These are phyloP conservation scores for Xanthoparmelia taractica DNA, from an alignment of 495 filamentous ascomycete genomes.

Conservation along the genomic window DNA sequence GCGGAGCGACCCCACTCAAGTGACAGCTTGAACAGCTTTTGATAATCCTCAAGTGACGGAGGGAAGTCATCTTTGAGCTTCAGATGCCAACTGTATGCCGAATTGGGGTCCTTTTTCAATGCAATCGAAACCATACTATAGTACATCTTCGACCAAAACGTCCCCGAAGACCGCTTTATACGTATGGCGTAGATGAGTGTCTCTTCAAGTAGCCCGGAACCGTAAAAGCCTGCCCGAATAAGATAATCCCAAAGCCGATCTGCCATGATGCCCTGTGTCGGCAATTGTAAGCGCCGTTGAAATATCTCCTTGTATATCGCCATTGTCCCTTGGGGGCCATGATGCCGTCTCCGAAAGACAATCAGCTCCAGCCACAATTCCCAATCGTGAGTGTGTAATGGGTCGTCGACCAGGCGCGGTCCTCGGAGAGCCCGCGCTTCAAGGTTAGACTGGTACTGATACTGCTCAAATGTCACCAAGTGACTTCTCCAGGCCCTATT, in stretches of 20 bases:
- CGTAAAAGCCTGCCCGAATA: slow-evolving; percentile 41
- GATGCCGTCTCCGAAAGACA: slow-evolving; percentile 49
- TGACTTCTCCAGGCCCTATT: slow-evolving; percentile 1
- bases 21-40: slow-evolving; percentile 32
- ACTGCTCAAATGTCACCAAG: slow-evolving; percentile 13
- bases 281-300: slow-evolving; percentile 40
- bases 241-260: slow-evolving; percentile 52
- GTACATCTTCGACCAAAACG: slow-evolving; percentile 44
- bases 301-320: slow-evolving; percentile 58
- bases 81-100: slow-evolving; percentile 44
- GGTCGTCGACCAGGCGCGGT: slow-evolving; percentile 13
- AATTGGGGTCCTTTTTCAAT: slow-evolving; percentile 31
- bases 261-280: slow-evolving; percentile 41
- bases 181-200: slow-evolving; percentile 49
- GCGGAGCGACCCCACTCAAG: slow-evolving; percentile 22
- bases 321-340: slow-evolving; percentile 51
- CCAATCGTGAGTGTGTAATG: slow-evolving; percentile 36
- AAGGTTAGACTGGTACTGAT: slow-evolving; percentile 9
- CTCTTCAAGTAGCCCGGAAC: slow-evolving; percentile 41
- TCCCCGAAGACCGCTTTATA: slow-evolving; percentile 38
- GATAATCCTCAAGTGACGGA: slow-evolving; percentile 32
- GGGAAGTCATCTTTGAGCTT: slow-evolving; percentile 30
- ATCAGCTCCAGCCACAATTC: slow-evolving; percentile 59
- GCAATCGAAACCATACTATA: slow-evolving; percentile 41
- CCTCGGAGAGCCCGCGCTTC: not conserved